A percentile compares a stretch with the other conserved stretches of the same genome.
These are phyloP conservation scores for Cylindrodendrum hubeiense DNA, from an alignment of 2,329 filamentous ascomycete species.

Conservation along the genomic window DNA sequence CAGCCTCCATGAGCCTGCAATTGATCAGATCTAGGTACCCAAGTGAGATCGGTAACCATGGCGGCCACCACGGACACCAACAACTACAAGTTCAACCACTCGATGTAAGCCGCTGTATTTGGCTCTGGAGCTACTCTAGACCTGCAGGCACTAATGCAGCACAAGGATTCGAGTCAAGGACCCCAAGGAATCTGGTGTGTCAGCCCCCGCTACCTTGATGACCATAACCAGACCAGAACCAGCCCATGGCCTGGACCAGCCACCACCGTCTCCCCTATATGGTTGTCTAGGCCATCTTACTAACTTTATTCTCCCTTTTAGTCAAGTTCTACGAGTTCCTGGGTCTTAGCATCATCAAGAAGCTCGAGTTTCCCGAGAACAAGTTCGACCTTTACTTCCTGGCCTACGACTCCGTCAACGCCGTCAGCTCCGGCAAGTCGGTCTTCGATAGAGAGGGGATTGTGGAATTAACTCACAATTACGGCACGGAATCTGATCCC, in stretches of 20 bases:
- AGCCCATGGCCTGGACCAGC: background rate
- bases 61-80: constrained; percentile 78
- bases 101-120: constrained; percentile 73
- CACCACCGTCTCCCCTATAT: background rate
- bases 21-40: constrained; percentile 16
- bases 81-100: constrained; percentile 89
- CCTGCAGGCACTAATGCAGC: constrained; percentile 29
- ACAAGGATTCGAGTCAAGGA: constrained; percentile 94
- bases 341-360: constrained; percentile 86
- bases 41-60: constrained; percentile 62
- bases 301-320: constrained; percentile 37
- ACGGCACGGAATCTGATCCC: constrained; percentile 89
- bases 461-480: constrained; percentile 86
- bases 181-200: constrained; percentile 79
- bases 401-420: constrained; percentile 83
- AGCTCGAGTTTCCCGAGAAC: constrained; percentile 84
- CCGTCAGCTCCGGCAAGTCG: constrained; percentile 79
- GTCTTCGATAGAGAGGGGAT: constrained; percentile 87
- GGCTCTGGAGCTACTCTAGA: background rate
- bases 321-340: constrained; percentile 96
- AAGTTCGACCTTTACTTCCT: constrained; percentile 98
- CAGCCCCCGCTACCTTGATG: constrained; percentile 37
- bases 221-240: constrained; percentile 12
- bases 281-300: too few species aligned
- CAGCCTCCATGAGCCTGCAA: background rate